Evolutionary conservation across 2,329 filamentous ascomycete genomes (phyloP).

Genomic region (Ascomycota sp.): DNA sequence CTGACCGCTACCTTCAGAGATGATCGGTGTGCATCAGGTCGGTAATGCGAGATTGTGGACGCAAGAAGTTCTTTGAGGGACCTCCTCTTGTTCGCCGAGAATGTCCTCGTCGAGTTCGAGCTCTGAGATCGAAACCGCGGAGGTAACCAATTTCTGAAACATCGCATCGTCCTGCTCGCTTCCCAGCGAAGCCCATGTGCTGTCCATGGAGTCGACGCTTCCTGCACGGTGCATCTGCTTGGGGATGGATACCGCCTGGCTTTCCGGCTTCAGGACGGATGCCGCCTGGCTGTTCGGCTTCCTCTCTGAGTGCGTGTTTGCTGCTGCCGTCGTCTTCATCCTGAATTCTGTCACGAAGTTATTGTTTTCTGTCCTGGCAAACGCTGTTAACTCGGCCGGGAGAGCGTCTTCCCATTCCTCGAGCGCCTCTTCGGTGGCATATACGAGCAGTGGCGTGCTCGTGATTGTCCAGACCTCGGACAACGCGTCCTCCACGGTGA

Average conservation of each 20-base stretch:
- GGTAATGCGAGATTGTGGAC: no score
- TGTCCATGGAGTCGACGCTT: slow-evolving; percentile 26
- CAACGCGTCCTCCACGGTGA: slow-evolving; percentile 22
- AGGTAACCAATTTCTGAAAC: no score
- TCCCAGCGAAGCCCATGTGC: slow-evolving; percentile 21
- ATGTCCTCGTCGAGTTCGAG: no score
- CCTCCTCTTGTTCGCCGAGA: no score
- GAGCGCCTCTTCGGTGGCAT: slow-evolving; percentile 30
- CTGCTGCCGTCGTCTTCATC: no score
- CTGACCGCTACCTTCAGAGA: no score
- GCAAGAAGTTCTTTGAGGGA: no score
- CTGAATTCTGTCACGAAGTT: slow-evolving; percentile 28
- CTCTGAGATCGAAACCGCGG: no score
- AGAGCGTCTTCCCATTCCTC: slow-evolving; percentile 14
- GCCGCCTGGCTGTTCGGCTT: slow-evolving; percentile 4
- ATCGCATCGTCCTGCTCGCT: no score
- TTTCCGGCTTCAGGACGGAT: slow-evolving; percentile 4
- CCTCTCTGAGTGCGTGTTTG: no score
- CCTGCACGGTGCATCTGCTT: slow-evolving; percentile 24
- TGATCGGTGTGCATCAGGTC: no score
- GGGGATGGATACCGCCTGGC: slow-evolving; percentile 22
- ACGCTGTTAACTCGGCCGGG: slow-evolving; percentile 19
- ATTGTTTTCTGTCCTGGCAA: slow-evolving; percentile 30
- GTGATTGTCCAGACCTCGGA: slow-evolving; percentile 25
- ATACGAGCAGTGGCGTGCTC: slow-evolving; percentile 27